Evolutionary conservation across 1,139 yeast genomes (phyloP).

Genomic region (Eremothecium sinecaudum): DNA sequence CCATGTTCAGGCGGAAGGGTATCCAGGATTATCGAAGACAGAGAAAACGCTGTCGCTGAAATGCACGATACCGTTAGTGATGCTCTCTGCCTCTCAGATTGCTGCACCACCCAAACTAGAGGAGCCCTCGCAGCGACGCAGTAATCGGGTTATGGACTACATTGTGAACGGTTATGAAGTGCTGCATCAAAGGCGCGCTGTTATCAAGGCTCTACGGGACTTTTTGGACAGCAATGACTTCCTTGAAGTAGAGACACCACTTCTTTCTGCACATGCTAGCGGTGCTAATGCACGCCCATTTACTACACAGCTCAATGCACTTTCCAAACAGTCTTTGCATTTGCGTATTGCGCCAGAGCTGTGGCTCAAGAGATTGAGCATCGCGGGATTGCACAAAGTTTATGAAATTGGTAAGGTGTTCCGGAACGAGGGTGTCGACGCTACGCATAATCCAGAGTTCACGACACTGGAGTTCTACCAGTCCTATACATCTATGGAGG

Average conservation of each 20-base stretch:
- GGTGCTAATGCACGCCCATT: slow-evolving; percentile 92
- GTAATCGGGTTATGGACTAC: slow-evolving; percentile 67
- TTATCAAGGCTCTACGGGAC: slow-evolving; percentile 46
- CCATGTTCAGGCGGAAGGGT: slow-evolving; percentile 52
- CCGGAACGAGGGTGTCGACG: slow-evolving; percentile 89
- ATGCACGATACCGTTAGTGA: slow-evolving; percentile 38
- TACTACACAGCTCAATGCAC: slow-evolving; percentile 43
- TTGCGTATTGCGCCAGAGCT: slow-evolving; percentile 90
- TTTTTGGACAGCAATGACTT: slow-evolving; percentile 52
- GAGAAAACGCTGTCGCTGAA: slow-evolving; percentile 56
- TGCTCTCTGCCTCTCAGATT: slow-evolving; percentile 62
- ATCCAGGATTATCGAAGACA: slow-evolving; percentile 69
- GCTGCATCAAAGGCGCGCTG: slow-evolving; percentile 44
- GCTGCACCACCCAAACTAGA: slow-evolving; percentile 57
- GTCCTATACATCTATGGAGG: slow-evolving; percentile 89
- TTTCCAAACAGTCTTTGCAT: slow-evolving; percentile 38
- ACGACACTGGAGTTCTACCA: slow-evolving; percentile 96
- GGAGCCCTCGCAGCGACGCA: slow-evolving; percentile 49
- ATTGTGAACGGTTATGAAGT: slow-evolving; percentile 47
- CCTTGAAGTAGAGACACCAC: slow-evolving; percentile 82
- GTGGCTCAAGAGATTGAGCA: slow-evolving; percentile 76
- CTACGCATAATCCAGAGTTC: slow-evolving; percentile 97
- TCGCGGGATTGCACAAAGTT: slow-evolving; percentile 76
- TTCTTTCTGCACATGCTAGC: slow-evolving; percentile 58
- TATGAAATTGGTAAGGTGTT: slow-evolving; percentile 82